Evolutionary conservation across 1,284 basidiomycete species (phyloP).

Genomic region (Ganoderma meredithae): DNA sequence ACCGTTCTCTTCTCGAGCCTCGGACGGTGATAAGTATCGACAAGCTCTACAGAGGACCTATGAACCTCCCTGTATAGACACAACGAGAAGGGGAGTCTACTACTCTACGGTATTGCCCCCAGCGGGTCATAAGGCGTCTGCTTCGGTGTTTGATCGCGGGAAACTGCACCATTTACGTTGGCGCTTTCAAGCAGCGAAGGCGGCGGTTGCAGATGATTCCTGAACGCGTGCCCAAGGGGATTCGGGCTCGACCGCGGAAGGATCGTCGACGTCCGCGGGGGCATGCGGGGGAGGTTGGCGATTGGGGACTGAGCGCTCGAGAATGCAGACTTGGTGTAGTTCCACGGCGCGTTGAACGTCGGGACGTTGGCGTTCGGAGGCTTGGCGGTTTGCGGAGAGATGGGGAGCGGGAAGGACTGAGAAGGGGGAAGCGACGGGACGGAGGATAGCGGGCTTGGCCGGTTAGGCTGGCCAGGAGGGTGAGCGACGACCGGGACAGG

Average conservation of each 20-base stretch:
- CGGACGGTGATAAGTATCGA: neutral
- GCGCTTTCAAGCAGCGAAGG: constrained; percentile 8
- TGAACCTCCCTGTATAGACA: neutral
- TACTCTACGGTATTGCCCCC: constrained; percentile 52
- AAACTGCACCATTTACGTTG: constrained; percentile 37
- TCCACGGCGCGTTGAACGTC: constrained; percentile 51
- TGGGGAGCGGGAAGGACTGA: constrained; percentile 24
- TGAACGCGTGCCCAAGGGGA: constrained; percentile 29
- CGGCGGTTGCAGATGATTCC: constrained; percentile 26
- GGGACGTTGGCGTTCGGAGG: constrained; percentile 17
- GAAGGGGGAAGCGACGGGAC: constrained; percentile 22
- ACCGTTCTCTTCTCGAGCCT: neutral
- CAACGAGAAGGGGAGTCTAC: neutral
- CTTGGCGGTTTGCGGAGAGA: constrained; percentile 31
- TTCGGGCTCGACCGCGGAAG: constrained; percentile 36
- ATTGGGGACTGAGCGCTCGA: constrained; percentile 44
- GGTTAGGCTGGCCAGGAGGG: constrained; percentile 10
- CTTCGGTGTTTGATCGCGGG: constrained; percentile 46
- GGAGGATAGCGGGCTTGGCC: constrained; percentile 4
- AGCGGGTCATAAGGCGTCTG: constrained; percentile 64
- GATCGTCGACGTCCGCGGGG: constrained; percentile 52
- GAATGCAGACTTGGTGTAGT: constrained; percentile 61
- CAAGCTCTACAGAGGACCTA: neutral
- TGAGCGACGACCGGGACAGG: constrained; percentile 10
- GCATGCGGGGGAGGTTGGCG: constrained; percentile 41